phyloP scores from a whole-genome alignment of 768 basidiomycete species.

The Russula sp. region DNA sequence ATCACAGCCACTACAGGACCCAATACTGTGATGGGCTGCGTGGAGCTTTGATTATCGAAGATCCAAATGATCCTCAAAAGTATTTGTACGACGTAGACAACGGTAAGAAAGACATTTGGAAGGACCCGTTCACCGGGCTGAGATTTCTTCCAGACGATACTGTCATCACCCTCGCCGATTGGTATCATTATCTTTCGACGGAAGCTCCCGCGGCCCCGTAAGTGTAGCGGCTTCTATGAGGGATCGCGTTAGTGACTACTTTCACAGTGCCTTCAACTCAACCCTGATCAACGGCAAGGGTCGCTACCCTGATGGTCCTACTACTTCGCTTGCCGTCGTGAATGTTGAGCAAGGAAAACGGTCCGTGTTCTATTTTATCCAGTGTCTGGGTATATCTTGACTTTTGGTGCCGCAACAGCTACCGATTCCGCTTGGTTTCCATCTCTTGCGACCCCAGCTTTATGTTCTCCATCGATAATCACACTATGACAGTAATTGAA shows the following conservation, averaged over 20 bases:
- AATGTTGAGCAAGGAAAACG: background rate
- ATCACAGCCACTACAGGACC: background rate
- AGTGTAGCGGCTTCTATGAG: background rate
- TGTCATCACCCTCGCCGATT: slow-evolving; percentile 40
- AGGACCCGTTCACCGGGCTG: background rate
- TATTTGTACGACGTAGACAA: background rate
- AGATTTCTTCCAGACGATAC: background rate
- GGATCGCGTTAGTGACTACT: background rate
- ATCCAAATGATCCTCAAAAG: background rate
- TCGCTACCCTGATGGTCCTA: background rate
- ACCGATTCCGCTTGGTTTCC: slow-evolving; percentile 35
- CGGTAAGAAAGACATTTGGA: background rate
- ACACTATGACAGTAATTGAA: slow-evolving; percentile 40
- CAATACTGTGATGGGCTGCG: slow-evolving; percentile 2
- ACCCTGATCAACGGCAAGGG: background rate
- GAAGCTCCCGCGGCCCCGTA: slow-evolving; percentile 30
- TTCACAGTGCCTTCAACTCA: slow-evolving; percentile 36
- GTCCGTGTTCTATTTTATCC: slow-evolving; percentile 30
- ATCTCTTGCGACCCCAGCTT: slow-evolving; percentile 47
- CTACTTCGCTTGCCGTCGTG: background rate
- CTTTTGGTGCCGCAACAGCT: background rate
- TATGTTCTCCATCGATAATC: slow-evolving; percentile 38
- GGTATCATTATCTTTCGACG: slow-evolving; percentile 44
- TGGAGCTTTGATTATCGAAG: background rate
- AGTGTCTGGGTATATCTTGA: background rate